A percentile compares a stretch with the other conserved stretches of the same genome.
phyloP scores from a whole-genome alignment of 257 asterid species.

The Salvia hispanica region DNA sequence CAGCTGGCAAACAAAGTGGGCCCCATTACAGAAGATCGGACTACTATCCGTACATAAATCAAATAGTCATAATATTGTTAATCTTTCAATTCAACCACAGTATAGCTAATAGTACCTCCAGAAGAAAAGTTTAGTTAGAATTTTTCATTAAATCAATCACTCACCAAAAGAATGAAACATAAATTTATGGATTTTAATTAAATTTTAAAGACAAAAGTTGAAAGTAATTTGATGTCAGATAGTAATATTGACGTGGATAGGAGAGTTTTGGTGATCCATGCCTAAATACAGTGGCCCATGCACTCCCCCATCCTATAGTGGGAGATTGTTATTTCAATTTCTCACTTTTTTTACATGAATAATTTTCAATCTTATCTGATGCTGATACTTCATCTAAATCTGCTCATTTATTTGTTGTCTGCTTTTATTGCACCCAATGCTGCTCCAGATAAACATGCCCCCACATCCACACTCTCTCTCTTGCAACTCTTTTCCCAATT shows the following conservation, averaged over 20 bases:
- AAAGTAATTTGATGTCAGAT: slow-evolving; percentile 36
- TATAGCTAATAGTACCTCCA: slow-evolving; percentile 17
- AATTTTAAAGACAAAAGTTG: too few relatives aligned
- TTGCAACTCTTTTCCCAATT: not conserved
- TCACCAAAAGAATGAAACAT: too few relatives aligned
- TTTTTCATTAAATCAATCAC: too few relatives aligned
- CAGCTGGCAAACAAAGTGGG: slow-evolving; percentile 31
- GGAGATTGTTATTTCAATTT: slow-evolving; percentile 34
- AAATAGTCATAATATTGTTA: not conserved
- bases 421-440: slow-evolving; percentile 41
- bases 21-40: slow-evolving; percentile 31
- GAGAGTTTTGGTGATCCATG: slow-evolving; percentile 51
- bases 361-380: slow-evolving; percentile 40
- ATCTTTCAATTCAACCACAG: slow-evolving; percentile 17
- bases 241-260: slow-evolving; percentile 49
- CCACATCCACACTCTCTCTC: slow-evolving; percentile 12
- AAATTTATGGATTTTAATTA: too few relatives aligned
- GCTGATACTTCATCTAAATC: slow-evolving; percentile 42
- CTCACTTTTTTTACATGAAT: not conserved
- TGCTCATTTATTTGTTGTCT: slow-evolving; percentile 44
- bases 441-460: slow-evolving; percentile 31
- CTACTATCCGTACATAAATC: slow-evolving; percentile 45
- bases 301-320: slow-evolving; percentile 32
- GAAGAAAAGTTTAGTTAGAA: slow-evolving; percentile 20
- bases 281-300: slow-evolving; percentile 43